phyloP scores from a whole-genome alignment of 2,329 filamentous ascomycete species.

The Atkinsonella texensis region DNA sequence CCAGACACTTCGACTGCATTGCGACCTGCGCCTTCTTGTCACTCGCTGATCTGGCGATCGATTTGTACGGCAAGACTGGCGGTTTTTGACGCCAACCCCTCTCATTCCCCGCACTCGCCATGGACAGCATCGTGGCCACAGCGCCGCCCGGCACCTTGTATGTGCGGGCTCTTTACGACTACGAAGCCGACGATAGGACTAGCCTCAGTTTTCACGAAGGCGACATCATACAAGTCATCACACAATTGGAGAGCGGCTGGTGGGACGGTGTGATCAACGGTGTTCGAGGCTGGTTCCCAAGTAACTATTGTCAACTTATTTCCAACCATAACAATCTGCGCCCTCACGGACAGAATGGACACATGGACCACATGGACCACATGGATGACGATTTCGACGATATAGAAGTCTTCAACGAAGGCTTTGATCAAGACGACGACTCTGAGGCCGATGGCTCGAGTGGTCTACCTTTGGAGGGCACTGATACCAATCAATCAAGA shows the following conservation, averaged over 20 bases:
- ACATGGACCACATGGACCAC: conserved; percentile 41
- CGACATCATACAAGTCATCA: conserved; percentile 97
- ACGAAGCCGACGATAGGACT: conserved; percentile 92
- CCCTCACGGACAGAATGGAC: conserved; percentile 44
- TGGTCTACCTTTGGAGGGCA: conserved; percentile 57
- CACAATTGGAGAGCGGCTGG: conserved; percentile 95
- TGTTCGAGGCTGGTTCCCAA: conserved; percentile 95
- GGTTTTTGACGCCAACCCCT: neutral
- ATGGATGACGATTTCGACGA: conserved; percentile 52
- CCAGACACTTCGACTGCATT: neutral
- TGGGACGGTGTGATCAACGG: conserved; percentile 98
- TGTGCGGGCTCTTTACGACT: conserved; percentile 93
- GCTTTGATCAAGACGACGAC: conserved; percentile 54
- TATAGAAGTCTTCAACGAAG: conserved; percentile 54
- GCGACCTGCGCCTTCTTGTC: neutral
- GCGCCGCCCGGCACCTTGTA: conserved; percentile 63
- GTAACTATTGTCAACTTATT: conserved; percentile 93
- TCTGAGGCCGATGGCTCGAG: conserved; percentile 47
- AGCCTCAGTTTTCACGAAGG: conserved; percentile 94
- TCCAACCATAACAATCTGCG: conserved; percentile 61
- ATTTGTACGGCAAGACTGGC: conserved; percentile 1
- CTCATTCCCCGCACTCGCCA: conserved; percentile 17
- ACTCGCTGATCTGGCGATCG: neutral
- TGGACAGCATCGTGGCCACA: conserved; percentile 51
- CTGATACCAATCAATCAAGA: conserved; percentile 59